phyloP scores from a whole-genome alignment of 1,284 basidiomycete species.

The Ganoderma multipileum region DNA sequence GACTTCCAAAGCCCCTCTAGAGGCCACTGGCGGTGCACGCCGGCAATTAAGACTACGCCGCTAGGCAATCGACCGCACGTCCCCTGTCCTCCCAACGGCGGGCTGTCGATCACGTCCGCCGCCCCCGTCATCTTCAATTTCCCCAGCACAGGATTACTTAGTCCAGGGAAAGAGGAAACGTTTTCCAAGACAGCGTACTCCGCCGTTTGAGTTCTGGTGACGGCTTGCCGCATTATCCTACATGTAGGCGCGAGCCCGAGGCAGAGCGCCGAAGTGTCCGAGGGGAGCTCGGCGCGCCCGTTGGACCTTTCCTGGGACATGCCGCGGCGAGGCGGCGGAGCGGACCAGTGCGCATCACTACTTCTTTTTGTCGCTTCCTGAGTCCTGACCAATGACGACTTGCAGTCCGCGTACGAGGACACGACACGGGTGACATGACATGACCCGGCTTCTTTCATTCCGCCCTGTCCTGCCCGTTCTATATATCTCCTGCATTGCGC shows the following conservation, averaged over 20 bases:
- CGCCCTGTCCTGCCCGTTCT: neutral
- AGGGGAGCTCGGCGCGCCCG: neutral
- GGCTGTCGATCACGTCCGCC: neutral
- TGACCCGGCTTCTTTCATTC: slow-evolving; percentile 1
- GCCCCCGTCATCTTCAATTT: neutral
- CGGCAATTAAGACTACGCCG: neutral
- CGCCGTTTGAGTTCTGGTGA: too few relatives aligned
- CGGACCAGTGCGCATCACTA: neutral
- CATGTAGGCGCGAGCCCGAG: neutral
- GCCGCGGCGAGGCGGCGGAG: neutral
- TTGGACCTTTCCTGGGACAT: neutral
- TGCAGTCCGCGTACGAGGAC: too few relatives aligned
- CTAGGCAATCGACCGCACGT: neutral
- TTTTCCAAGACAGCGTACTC: neutral
- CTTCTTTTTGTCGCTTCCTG: neutral
- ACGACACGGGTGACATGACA: neutral
- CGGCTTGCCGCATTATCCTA: neutral
- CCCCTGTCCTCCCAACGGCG: neutral
- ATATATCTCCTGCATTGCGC: neutral
- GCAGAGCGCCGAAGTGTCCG: neutral
- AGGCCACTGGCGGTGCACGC: neutral
- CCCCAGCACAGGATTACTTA: neutral
- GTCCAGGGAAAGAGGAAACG: neutral
- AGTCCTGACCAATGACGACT: too few relatives aligned
- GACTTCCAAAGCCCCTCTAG: neutral